These are phyloP conservation scores for Pythium pyrilobum DNA, from an alignment of 352 stramenopile genomes.

Conservation along the genomic window DNA sequence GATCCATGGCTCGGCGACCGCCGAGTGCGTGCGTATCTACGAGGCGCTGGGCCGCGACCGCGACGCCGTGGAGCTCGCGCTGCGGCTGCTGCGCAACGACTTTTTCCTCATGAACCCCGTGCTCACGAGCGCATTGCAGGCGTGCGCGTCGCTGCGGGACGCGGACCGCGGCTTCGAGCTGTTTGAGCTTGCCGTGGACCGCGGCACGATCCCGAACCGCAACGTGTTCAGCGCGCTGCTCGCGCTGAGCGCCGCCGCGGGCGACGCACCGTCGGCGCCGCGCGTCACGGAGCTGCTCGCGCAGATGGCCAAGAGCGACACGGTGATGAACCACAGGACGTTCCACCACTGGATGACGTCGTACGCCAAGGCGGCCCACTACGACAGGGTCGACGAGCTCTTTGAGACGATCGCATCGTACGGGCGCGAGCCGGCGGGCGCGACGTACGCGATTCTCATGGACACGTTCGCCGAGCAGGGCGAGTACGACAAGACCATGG, in stretches of 20 bases:
- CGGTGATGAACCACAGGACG: constrained; percentile 62
- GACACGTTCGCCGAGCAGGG: constrained; percentile 52
- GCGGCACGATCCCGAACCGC: constrained; percentile 65
- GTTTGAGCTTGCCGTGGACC: constrained; percentile 43
- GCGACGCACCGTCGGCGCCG: constrained; percentile 27
- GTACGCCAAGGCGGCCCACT: constrained; percentile 51
- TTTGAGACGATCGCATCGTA: constrained; percentile 55
- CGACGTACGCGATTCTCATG: constrained; percentile 78
- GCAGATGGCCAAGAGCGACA: constrained; percentile 46
- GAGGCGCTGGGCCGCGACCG: constrained; percentile 41
- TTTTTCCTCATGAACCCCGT: constrained; percentile 65
- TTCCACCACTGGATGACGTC: constrained; percentile 70
- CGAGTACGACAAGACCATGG: constrained; percentile 47
- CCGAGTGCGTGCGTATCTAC: constrained; percentile 64
- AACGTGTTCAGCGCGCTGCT: constrained; percentile 60
- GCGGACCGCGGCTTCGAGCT: constrained; percentile 52
- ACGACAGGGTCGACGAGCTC: constrained; percentile 40
- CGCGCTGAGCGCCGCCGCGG: constrained; percentile 33
- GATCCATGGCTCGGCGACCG: constrained; percentile 37
- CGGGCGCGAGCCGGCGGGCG: constrained; percentile 38
- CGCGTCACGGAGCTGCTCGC: constrained; percentile 40
- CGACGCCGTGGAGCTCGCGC: constrained; percentile 42
- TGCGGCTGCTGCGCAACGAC: constrained; percentile 49
- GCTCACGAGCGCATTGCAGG: constrained; percentile 54
- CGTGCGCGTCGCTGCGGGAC: constrained; percentile 43